Evolutionary conservation across 768 basidiomycete genomes (phyloP), one percentile per base, ranked within the genome.

Genomic region (Suillus weaverae): DNA sequence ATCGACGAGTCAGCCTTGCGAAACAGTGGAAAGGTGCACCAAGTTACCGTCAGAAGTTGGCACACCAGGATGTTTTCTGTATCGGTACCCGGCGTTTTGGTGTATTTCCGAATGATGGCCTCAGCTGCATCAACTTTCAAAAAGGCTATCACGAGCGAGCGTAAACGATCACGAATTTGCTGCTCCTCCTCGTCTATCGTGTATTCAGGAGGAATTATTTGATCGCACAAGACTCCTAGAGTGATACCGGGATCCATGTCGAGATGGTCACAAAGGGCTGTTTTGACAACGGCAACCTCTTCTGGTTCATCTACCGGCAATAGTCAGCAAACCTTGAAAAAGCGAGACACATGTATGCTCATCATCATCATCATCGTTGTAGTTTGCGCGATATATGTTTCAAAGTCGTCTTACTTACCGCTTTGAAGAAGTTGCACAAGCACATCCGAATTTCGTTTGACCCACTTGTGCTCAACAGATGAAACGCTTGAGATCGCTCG

Each of bases 361-460:
- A 44, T 39, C 55, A 13, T 30, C 38, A 22, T 18, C 36, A 14
- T 35, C 35, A 22, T 22, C 13, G 39, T 14, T 60, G 13, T 54
- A 8, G n/a, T 62, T 57, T 33, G 30, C 10, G 26, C 22, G 53
- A 6, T 18, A 50, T 57, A 62, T 60, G 11, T 10, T 62, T 18
- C 20, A 41, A 39, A 59, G 30, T 32, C 39, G 26, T 11, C 26
- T 54, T 20, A 80, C 88, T 74, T 71, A 90, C 89, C 89, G 68
- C 87, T 89, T 72, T 91, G 90, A 10, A 91, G 80, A 18, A 91
- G 76, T 67, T 91, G 90, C n/a, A 91, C 80, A 22, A 91, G 78
- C 3, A 91, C 90, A 74, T 91, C 90, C 4, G 86, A 85, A 72
- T 91, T 91, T 68, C 90, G 78, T 73, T 86, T 87, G 60, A 90